These are phyloP conservation scores for Talaromyces adpressus DNA, from an alignment of 495 filamentous ascomycete genomes.

Conservation along the genomic window DNA sequence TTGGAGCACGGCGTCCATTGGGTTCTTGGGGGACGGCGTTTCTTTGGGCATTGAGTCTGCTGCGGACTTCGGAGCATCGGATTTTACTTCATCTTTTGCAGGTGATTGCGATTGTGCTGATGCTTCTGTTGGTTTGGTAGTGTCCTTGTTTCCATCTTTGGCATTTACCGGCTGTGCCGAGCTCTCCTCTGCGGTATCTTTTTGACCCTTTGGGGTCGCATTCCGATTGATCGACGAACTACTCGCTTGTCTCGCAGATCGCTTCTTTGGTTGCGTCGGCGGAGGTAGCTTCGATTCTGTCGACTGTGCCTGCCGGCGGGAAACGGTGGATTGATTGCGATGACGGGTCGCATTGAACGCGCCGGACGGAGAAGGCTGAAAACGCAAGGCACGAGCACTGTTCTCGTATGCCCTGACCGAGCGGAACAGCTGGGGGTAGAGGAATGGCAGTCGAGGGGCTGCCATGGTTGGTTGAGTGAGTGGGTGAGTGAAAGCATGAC, in stretches of 20 bases:
- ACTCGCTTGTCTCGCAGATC: constrained; percentile 13
- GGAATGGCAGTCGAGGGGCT: constrained; percentile 59
- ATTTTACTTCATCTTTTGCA: constrained; percentile 17
- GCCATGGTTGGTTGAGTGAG: constrained; percentile 45
- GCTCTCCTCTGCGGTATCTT: constrained; percentile 2
- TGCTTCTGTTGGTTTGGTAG: constrained; percentile 20
- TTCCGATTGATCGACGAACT: constrained; percentile 17
- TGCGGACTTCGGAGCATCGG: constrained; percentile 10
- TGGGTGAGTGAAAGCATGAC: background rate
- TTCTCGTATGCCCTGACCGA: constrained; percentile 31
- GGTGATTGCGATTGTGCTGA: constrained; percentile 19
- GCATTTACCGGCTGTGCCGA: constrained; percentile 10
- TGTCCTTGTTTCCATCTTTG: constrained; percentile 6
- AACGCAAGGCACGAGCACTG: constrained; percentile 23
- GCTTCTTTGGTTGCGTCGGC: constrained; percentile 22
- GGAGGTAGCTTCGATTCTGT: constrained; percentile 38
- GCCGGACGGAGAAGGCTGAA: constrained; percentile 11
- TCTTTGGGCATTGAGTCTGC: constrained; percentile 9
- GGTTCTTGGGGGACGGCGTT: constrained; percentile 27
- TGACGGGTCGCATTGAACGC: constrained; percentile 35
- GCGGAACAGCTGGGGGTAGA: constrained; percentile 64
- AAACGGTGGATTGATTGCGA: constrained; percentile 34
- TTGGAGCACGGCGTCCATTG: constrained; percentile 60
- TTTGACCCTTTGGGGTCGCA: constrained; percentile 13
- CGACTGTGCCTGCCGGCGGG: constrained; percentile 46